Conservation (phyloP, 306 rosid species). For the Cicer cuneatum region DNA sequence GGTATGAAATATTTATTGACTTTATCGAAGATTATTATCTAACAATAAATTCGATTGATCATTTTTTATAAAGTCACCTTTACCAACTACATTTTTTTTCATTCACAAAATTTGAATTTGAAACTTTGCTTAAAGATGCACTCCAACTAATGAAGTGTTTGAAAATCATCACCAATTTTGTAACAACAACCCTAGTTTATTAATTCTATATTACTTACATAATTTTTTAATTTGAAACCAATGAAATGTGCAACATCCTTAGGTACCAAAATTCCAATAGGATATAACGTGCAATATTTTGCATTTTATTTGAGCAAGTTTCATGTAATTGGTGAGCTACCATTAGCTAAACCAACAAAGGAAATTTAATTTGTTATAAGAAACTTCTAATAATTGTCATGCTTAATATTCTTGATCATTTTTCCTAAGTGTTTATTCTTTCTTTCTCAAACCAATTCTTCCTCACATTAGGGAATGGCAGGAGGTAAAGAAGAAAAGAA, state of each 20-base stretch:
- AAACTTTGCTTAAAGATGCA: too few relatives aligned
- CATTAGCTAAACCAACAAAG: conserved; percentile 42
- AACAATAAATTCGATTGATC: too few relatives aligned
- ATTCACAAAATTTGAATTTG: too few relatives aligned
- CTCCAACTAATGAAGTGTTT: too few relatives aligned
- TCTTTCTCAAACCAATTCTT: conserved; percentile 20
- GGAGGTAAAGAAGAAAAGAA: conserved; percentile 50
- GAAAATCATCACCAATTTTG: too few relatives aligned
- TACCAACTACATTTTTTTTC: too few relatives aligned
- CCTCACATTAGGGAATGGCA: conserved; percentile 50
- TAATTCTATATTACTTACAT: not conserved
- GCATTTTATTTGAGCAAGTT: conserved; percentile 18
- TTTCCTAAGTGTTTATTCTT: too few relatives aligned
- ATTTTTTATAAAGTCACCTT: too few relatives aligned
- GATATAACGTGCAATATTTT: conserved; percentile 34
- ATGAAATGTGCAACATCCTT: conserved; percentile 1
- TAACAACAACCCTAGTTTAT: not conserved
- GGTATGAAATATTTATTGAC: too few relatives aligned
- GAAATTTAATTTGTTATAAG: conserved; percentile 9
- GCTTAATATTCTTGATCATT: too few relatives aligned
- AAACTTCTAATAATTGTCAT: conserved; percentile 13
- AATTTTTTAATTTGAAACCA: not conserved
- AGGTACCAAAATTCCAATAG: not conserved
- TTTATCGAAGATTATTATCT: too few relatives aligned
- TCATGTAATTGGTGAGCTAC: conserved; percentile 46